Evolutionary conservation across 768 basidiomycete genomes (phyloP).

Genomic region (Leccinum disarticulatum): DNA sequence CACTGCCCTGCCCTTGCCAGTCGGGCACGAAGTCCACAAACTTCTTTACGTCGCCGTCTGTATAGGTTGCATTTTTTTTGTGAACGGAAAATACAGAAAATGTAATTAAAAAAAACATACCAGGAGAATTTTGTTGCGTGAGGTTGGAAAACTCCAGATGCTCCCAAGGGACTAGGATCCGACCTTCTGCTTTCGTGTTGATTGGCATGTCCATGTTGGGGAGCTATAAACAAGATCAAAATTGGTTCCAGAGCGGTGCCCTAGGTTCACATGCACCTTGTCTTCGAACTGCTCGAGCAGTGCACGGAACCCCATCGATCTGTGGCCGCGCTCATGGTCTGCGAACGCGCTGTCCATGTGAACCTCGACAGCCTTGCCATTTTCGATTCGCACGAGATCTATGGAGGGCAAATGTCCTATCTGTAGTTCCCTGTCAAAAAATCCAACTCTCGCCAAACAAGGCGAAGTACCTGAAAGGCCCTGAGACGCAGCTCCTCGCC

Average conservation of each 20-base stretch:
- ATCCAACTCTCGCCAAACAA: not conserved
- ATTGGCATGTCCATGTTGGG: slow-evolving; percentile 95
- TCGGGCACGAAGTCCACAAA: slow-evolving; percentile 74
- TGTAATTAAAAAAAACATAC: slow-evolving; percentile 18
- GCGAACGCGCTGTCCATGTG: slow-evolving; percentile 54
- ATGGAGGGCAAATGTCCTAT: slow-evolving; percentile 80
- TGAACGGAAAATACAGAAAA: slow-evolving; percentile 1
- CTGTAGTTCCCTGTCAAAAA: slow-evolving; percentile 35
- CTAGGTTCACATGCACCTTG: slow-evolving; percentile 45
- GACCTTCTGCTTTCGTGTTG: slow-evolving; percentile 91
- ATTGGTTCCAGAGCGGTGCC: not conserved
- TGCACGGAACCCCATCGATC: slow-evolving; percentile 71
- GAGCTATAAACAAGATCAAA: slow-evolving; percentile 44
- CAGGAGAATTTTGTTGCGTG: slow-evolving; percentile 43
- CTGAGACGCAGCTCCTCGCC: slow-evolving; percentile 72
- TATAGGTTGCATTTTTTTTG: not conserved
- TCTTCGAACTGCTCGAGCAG: slow-evolving; percentile 74
- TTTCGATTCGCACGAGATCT: slow-evolving; percentile 76
- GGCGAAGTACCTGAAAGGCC: slow-evolving; percentile 47
- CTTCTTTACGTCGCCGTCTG: slow-evolving; percentile 54
- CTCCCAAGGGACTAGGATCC: slow-evolving; percentile 93
- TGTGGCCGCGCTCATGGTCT: slow-evolving; percentile 69
- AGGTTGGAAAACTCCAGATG: slow-evolving; percentile 71
- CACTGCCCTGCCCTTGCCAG: slow-evolving; percentile 80
- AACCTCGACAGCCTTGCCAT: slow-evolving; percentile 60